phyloP scores from a whole-genome alignment of 176 grass and related monocot genomes.

The Carex parvula region DNA sequence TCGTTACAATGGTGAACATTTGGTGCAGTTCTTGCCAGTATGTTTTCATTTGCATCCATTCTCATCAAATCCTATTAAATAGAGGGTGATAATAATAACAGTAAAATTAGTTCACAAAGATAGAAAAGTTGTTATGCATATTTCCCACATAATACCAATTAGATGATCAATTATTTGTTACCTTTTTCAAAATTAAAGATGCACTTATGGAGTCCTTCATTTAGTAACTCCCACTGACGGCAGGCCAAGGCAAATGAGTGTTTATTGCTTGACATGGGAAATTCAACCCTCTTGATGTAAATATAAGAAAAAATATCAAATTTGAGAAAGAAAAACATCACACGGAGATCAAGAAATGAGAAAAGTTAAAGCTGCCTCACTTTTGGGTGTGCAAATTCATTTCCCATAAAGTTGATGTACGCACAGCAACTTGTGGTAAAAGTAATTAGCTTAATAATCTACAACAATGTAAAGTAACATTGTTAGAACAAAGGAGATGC shows the following conservation, averaged over 20 bases:
- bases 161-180: conserved; percentile 29
- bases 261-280: conserved; percentile 88
- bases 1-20: conserved; percentile 78
- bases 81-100: conserved; percentile 28
- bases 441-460: conserved; percentile 92
- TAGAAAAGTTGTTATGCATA: conserved; percentile 5
- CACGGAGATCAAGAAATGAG: conserved; percentile 6
- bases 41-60: conserved; percentile 70
- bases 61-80: conserved; percentile 70
- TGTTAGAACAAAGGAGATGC: not conserved
- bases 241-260: conserved; percentile 70
- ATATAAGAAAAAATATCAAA: conserved; percentile 24
- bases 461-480: conserved; percentile 32
- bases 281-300: conserved; percentile 75
- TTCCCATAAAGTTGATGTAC: conserved; percentile 96
- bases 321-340: conserved; percentile 21
- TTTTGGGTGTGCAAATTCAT: conserved; percentile 96
- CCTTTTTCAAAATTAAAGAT: conserved; percentile 82
- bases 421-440: conserved; percentile 72
- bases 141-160: not conserved
- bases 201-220: conserved; percentile 55
- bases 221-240: conserved; percentile 75
- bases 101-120: conserved; percentile 21
- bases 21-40: conserved; percentile 59
- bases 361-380: conserved; percentile 37